Evolutionary conservation across 2,329 filamentous ascomycete species (phyloP), one percentile per base, ranked within the genome.

Genomic region (Colletotrichum destructivum): DNA sequence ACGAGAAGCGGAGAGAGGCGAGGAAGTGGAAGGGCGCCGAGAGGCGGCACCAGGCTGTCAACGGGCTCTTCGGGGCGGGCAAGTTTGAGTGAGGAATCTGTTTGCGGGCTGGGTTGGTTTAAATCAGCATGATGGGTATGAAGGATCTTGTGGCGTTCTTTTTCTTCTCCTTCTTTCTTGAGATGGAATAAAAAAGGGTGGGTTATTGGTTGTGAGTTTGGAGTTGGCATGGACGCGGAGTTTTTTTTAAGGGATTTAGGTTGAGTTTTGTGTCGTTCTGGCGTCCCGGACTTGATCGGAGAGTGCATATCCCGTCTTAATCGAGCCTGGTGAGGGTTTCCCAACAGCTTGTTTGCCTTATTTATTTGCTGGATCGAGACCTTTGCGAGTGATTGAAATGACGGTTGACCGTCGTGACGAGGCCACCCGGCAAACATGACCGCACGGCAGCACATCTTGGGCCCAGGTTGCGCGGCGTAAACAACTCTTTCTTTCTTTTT

Each of bases 21-120:
- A 88, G 82, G 80, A 89, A 88, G 82, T 84, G 85, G 66, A 87
- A 85, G 78, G 89, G 88, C 1, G 89, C 87, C 1, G 87, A 89
- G 81, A 87, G 82, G 61, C 82, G 90, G 77, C 82, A 87, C 38
- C 87, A 87, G 74, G 84, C 85, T 18, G 88, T 92, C 0, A 88
- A 88, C 7, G 89, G 88, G 1, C 76, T 92, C 73, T 86, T 92
- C 80, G 88, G 87, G 0, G 84, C 82, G 42, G 90, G 90, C 9
- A 84, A 81, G 74, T 90, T 89, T 79, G 88, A 88, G 79, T 87
- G 52, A 55, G 4, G 2, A 4, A 0, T 15, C 5, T 9, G 12
- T 4, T 12, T 11, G 59, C 13, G 18, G 38, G 16, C n/a, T 21
- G 15, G 18, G 49, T 15, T 9, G 40, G 9, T 18, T n/a, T 12